Evolutionary conservation across 2,329 filamentous ascomycete species (phyloP).

Genomic region (Biscogniauxia marginata): DNA sequence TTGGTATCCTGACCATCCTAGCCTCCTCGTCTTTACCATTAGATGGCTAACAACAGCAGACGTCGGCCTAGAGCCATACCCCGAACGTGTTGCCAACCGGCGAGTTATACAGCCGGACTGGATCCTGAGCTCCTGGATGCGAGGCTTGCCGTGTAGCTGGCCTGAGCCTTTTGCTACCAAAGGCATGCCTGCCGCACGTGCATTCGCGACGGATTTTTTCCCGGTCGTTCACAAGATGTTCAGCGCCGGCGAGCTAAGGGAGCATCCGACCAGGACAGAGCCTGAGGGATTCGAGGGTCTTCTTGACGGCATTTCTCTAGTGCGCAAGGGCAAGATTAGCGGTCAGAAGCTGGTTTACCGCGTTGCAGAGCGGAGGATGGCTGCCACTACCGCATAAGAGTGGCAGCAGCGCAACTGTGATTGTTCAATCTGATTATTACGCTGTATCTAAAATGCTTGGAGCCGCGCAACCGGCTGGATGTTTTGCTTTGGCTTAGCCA

Average conservation of each 20-base stretch:
- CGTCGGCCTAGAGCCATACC: conserved; percentile 7
- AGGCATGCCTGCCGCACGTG: conserved; percentile 5
- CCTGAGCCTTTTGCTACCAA: conserved; percentile 8
- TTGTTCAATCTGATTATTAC: not conserved
- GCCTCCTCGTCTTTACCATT: not conserved
- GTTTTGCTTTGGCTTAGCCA: not conserved
- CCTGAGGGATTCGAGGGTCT: conserved; percentile 10
- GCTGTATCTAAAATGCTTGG: not conserved
- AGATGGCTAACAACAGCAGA: not conserved
- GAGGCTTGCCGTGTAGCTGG: conserved; percentile 10
- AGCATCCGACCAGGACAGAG: conserved; percentile 5
- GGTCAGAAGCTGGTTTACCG: conserved; percentile 10
- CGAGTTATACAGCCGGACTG: conserved; percentile 6
- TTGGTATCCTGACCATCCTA: not conserved
- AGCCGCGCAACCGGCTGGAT: not conserved
- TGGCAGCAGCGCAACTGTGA: not conserved
- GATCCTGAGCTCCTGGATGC: conserved; percentile 11
- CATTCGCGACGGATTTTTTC: conserved; percentile 6
- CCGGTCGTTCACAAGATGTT: conserved; percentile 7
- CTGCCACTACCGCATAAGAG: not conserved
- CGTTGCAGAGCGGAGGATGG: not conserved
- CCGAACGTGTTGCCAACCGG: conserved; percentile 1
- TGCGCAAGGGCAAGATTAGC: conserved; percentile 5
- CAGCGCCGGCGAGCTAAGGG: conserved; percentile 2
- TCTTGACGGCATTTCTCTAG: conserved; percentile 3